Evolutionary conservation across 441 rosid species (phyloP).

Genomic region (Macaranga tanarius): DNA sequence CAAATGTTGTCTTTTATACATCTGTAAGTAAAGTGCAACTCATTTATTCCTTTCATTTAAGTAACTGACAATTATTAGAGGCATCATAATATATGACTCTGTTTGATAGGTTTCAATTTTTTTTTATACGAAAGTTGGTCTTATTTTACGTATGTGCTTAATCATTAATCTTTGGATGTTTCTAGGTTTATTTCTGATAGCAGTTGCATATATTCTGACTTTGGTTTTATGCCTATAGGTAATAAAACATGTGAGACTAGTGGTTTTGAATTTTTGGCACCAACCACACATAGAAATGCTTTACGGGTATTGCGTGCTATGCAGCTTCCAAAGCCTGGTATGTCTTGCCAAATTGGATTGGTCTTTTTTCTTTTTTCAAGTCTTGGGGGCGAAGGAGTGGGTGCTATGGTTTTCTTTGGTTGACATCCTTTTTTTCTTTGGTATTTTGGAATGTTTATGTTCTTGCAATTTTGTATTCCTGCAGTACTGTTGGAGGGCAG

Average conservation of each 20-base stretch:
- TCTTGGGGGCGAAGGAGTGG: background rate
- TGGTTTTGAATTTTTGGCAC: slow-evolving; percentile 88
- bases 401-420: background rate
- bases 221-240: slow-evolving; percentile 38
- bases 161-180: background rate
- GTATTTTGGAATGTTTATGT: slow-evolving; percentile 17
- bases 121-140: slow-evolving; percentile 2
- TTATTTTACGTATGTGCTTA: background rate
- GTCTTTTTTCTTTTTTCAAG: background rate
- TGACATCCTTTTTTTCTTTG: slow-evolving; percentile 8
- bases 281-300: slow-evolving; percentile 87
- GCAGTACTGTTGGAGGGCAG: slow-evolving; percentile 96
- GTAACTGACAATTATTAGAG: background rate
- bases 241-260: slow-evolving; percentile 44
- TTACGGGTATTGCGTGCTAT: slow-evolving; percentile 89
- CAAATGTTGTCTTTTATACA: slow-evolving; percentile 8
- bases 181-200: background rate
- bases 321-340: slow-evolving; percentile 97
- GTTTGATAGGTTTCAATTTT: background rate
- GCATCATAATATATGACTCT: background rate
- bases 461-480: slow-evolving; percentile 26
- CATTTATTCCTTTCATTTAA: background rate
- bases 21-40: background rate
- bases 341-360: slow-evolving; percentile 8
- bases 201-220: background rate